Percentiles rank a stretch among this genome's conserved stretches.
These are phyloP conservation scores for Theobroma cacao DNA, from an alignment of 345 rosid genomes.

Conservation along the genomic window DNA sequence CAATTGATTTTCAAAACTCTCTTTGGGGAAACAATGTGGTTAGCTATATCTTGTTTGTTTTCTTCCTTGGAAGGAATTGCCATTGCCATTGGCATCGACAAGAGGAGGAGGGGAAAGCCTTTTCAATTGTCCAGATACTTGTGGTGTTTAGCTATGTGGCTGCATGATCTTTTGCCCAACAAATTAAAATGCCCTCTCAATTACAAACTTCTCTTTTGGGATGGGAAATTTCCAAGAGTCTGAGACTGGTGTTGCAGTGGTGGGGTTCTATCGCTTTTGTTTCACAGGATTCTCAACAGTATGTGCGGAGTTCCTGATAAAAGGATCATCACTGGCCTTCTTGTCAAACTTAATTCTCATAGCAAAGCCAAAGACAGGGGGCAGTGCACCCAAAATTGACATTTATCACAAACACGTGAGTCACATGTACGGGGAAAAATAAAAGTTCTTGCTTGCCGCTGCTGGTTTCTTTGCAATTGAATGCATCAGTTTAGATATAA, in stretches of 20 bases:
- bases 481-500: background rate
- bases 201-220: background rate
- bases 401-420: slow-evolving; percentile 42
- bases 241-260: background rate
- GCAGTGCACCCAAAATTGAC: background rate
- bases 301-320: background rate
- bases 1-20: background rate
- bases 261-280: slow-evolving; percentile 14
- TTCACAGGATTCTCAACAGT: slow-evolving; percentile 3
- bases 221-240: slow-evolving; percentile 32
- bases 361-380: background rate
- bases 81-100: background rate
- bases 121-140: slow-evolving; percentile 3
- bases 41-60: background rate
- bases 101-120: background rate
- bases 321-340: background rate
- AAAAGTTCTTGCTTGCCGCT: too few species aligned
- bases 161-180: too few species aligned
- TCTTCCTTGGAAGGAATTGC: background rate
- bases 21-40: background rate
- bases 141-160: too few species aligned
- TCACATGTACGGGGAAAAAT: slow-evolving; percentile 18
- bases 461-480: background rate
- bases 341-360: background rate
- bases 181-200: too few species aligned